phyloP scores from a whole-genome alignment of 768 basidiomycete species.

The Pleurotus tuoliensis region DNA sequence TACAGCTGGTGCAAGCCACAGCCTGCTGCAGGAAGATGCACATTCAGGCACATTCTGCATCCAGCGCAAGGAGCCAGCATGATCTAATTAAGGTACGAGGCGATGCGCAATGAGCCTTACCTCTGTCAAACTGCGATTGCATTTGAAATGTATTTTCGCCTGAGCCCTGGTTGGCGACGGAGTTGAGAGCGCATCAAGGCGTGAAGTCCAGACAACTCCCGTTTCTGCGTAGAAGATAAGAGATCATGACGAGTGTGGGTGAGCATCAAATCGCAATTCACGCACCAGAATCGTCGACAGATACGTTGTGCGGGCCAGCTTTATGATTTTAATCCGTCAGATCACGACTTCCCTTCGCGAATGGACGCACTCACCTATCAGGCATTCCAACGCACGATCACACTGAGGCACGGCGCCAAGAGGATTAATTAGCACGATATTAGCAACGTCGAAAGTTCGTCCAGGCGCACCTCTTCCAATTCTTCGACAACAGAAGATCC shows the following conservation, averaged over 20 bases:
- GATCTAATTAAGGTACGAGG: not conserved
- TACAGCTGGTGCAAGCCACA: not conserved
- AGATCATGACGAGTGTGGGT: not conserved
- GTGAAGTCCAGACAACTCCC: not conserved
- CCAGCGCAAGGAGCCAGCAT: not conserved
- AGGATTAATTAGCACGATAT: not conserved
- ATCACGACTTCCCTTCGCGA: not conserved
- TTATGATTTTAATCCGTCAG: not conserved
- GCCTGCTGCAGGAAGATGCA: not conserved
- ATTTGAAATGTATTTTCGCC: conserved; percentile 3
- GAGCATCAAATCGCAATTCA: not conserved
- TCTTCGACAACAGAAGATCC: not conserved
- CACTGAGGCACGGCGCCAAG: not conserved
- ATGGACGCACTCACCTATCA: not conserved
- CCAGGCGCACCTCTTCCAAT: conserved; percentile 2
- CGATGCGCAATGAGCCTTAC: not conserved
- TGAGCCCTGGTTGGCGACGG: not conserved
- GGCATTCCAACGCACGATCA: not conserved
- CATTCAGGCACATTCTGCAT: not conserved
- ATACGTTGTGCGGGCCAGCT: not conserved
- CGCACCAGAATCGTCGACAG: not conserved
- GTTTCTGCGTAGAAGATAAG: not conserved
- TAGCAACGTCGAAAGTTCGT: too few relatives aligned
- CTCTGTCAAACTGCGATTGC: conserved; percentile 2
- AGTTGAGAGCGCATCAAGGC: not conserved